Percentiles rank a stretch among this genome's conserved stretches.
phyloP scores from a whole-genome alignment of 352 stramenopile species.

The Phytophthora brassicae region DNA sequence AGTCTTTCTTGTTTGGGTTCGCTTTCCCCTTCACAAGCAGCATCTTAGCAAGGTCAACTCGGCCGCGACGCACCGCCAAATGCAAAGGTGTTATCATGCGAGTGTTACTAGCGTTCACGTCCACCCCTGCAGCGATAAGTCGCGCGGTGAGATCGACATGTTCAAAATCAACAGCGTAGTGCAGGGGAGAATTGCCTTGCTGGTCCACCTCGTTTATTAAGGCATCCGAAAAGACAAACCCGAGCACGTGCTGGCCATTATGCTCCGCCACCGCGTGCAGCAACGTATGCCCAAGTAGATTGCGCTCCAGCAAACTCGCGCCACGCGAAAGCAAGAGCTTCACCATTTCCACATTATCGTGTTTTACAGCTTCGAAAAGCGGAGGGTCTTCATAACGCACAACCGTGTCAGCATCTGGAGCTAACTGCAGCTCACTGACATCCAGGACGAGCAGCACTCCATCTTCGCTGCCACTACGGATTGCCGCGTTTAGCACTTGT shows the following conservation, averaged over 20 bases:
- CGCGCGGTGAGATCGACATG: neutral
- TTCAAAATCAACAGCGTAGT: neutral
- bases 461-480: constrained; percentile 7
- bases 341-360: constrained; percentile 1
- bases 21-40: constrained; percentile 1
- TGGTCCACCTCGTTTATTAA: neutral
- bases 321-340: neutral
- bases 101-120: neutral
- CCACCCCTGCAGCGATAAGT: neutral
- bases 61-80: neutral
- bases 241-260: neutral
- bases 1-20: constrained; percentile 7
- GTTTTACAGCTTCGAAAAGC: neutral
- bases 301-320: neutral
- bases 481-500: constrained; percentile 5
- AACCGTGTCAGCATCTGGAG: neutral
- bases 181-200: neutral
- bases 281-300: neutral
- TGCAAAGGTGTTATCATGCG: neutral
- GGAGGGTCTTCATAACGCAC: neutral
- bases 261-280: neutral
- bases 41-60: neutral
- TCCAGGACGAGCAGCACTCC: constrained; percentile 2
- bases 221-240: neutral
- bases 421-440: neutral